Conservation (phyloP, 306 rosid species). For the Pachyrhizus erosus region DNA sequence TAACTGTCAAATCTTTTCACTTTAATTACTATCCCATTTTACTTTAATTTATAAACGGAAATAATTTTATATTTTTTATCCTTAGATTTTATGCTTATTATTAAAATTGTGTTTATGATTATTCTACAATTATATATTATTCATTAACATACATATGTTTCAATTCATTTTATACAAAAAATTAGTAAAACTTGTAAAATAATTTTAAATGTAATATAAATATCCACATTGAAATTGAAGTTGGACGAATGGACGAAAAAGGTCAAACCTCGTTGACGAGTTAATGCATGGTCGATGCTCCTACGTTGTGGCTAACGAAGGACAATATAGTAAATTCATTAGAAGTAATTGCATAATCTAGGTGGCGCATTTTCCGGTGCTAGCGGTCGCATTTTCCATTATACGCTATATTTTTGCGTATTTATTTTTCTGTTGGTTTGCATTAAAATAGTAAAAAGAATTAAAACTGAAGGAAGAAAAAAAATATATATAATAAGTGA, state of each 20-base stretch:
- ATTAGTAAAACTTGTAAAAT: too few species aligned
- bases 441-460: neutral
- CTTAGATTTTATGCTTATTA: too few species aligned
- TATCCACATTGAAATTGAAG: neutral
- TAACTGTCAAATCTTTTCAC: too few species aligned
- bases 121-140: too few species aligned
- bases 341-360: neutral
- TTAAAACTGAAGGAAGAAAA: neutral
- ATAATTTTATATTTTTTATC: too few species aligned
- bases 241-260: slow-evolving; percentile 14
- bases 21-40: too few species aligned
- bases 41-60: too few species aligned
- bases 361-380: slow-evolving; percentile 38
- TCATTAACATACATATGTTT: neutral
- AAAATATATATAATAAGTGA: too few species aligned
- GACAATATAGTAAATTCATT: neutral
- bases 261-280: neutral
- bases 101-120: too few species aligned
- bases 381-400: slow-evolving; percentile 15
- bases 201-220: too few species aligned
- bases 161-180: too few species aligned
- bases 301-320: neutral
- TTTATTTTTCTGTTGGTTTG: neutral
- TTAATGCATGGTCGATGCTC: neutral
- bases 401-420: neutral